phyloP scores from a whole-genome alignment of 1,139 yeast species.

The Diutina ranongensis region DNA sequence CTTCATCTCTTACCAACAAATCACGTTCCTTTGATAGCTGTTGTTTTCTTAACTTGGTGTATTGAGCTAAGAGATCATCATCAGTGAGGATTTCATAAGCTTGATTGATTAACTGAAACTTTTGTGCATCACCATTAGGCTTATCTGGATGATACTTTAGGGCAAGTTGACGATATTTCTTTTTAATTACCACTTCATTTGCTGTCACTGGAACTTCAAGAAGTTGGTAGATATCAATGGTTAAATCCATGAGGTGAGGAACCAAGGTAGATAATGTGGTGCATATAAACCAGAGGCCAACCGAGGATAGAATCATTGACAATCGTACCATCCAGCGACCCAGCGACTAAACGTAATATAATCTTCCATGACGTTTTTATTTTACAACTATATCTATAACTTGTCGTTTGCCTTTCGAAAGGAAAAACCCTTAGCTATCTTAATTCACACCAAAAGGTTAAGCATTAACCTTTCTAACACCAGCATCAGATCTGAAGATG shows the following conservation, averaged over 20 bases:
- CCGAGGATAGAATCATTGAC: too few species aligned
- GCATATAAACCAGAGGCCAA: too few species aligned
- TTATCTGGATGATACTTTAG: slow-evolving; percentile 35
- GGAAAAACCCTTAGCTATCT: too few species aligned
- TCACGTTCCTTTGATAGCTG: background rate
- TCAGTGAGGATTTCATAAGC: slow-evolving; percentile 30
- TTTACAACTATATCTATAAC: background rate
- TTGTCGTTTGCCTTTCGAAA: too few species aligned
- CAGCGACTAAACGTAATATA: too few species aligned
- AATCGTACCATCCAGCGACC: too few species aligned
- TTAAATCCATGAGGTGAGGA: background rate
- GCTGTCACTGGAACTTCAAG: slow-evolving; percentile 9
- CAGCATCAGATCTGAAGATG: slow-evolving; percentile 73
- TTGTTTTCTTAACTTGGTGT: slow-evolving; percentile 21
- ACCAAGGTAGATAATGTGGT: too few species aligned
- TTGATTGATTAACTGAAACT: slow-evolving; percentile 27
- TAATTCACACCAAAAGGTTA: background rate
- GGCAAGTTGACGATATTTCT: slow-evolving; percentile 15
- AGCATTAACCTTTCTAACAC: slow-evolving; percentile 23
- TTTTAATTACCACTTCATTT: slow-evolving; percentile 11
- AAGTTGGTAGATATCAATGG: background rate
- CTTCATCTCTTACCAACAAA: background rate
- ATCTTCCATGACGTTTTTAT: too few species aligned
- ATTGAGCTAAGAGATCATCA: slow-evolving; percentile 18
- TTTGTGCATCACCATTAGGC: slow-evolving; percentile 20